Evolutionary conservation across 371 early-diverging fungal species (phyloP), one percentile per base, ranked within the genome.

Genomic region (Coemansia sp.): DNA sequence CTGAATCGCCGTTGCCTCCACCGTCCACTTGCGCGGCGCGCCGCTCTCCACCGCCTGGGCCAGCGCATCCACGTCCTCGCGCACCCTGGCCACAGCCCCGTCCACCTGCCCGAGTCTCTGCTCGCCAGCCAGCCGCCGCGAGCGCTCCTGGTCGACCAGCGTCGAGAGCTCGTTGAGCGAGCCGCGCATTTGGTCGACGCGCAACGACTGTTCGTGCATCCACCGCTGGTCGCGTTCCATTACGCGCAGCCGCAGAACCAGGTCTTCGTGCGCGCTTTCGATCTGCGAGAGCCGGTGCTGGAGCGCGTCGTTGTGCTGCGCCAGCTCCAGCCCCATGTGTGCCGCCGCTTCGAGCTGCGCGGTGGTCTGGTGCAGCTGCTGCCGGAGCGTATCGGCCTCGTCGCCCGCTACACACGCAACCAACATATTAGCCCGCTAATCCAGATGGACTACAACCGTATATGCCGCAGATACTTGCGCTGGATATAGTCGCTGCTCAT

Each of bases 171-270:
- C 75, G 38, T 16, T 40, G 4, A 74, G 56, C 2, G 59, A 52
- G 4, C 55, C 75, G 4, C 59, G 40, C 5, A 69, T 10, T 36
- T 74, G 75, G 56, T 74, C 75, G 10, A 74, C 56, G 4, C 65
- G 62, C 16, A 74, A 42, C 3, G 70, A 74, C 56, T 74, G 75
- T 39, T 74, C 66, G 35, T 74, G 75, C 61, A 74, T 62, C 70
- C 75, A 69, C 50, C 69, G 53, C 5, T 70, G 62, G 59, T 74
- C 75, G 10, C 70, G 57, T 57, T 74, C 75, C 4, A 65, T 39
- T 11, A 69, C 36, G 11, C 26, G 36, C 30, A 74, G 50, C 0
- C 77, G 65, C 45, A 68, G 68, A 2, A 34, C 51, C 43, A 76
- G 47, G 35, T 71, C 68, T 20, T 60, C 57, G 6, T 71, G 62